Evolutionary conservation across 2,329 filamentous ascomycete species (phyloP), one percentile per base, ranked within the genome.

Genomic region (Pyricularia sp.): DNA sequence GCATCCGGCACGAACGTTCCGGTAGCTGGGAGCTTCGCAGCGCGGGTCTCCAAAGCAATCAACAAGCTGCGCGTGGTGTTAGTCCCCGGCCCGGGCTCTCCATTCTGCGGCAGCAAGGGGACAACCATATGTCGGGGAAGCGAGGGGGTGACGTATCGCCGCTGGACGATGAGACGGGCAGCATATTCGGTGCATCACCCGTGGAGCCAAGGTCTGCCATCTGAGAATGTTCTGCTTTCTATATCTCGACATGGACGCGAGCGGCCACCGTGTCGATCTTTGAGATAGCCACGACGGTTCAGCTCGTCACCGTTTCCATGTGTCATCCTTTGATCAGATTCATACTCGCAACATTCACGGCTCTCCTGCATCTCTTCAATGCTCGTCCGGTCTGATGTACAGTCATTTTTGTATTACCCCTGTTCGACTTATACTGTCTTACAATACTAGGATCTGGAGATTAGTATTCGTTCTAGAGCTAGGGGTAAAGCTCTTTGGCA

Each of bases 1-100:
- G 83, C 17, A 42, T 72, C 4, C 76, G 77, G 3, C 81, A 84
- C 42, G 82, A 82, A 71, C 79, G 83, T 7, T 73, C 81, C 17
- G 83, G 82, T 1, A 84, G 83, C 73, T 85, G 83, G 83, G 83
- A 85, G 71, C 74, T 85, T 67, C 72, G 74, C 1, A 72, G 73
- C 28, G 75, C 74, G 20, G 20, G 5, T n/a, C 42, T 20, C 17
- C 42, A 55, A 55, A 55, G 9, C 6, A 11, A 55, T 20, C 42
- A 55, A 10, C 42, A 55, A n/a, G 42, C 14, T 55, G 42, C 20
- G 42, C 42, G 42, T 55, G 20, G 7, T n/a, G 42, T 55, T 12
- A 55, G 42, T n/a, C 17, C 20, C 5, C 17, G 42, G 9, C 17
- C 42, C 7, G 42, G 20, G n/a, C 20, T n/a, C 20, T 55, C 42